A percentile compares a stretch with the other conserved stretches of the same genome.
These are phyloP conservation scores for Phylloporus sp. DNA, from an alignment of 768 basidiomycete species.

Conservation along the genomic window DNA sequence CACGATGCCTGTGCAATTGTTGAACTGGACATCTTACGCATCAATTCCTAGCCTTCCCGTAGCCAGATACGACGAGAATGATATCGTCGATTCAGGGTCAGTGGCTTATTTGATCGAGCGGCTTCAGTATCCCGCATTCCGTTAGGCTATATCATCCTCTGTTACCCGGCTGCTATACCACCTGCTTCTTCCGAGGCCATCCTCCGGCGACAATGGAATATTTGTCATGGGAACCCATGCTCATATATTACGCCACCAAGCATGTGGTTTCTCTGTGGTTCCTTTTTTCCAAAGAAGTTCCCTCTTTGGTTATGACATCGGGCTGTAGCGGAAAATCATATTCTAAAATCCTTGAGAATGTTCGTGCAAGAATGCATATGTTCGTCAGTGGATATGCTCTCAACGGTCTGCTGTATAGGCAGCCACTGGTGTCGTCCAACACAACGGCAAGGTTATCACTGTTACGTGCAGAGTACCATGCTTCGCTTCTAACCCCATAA, in stretches of 20 bases:
- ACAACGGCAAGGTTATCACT: no score
- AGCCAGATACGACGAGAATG: neutral
- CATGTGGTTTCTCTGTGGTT: neutral
- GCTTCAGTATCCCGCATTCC: neutral
- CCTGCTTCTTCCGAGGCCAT: neutral
- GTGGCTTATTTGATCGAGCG: neutral
- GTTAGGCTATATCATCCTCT: neutral
- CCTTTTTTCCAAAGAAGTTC: neutral
- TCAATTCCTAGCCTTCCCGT: neutral
- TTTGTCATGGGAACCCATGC: constrained; percentile 5
- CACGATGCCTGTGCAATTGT: neutral
- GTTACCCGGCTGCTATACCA: neutral
- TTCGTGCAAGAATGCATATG: neutral
- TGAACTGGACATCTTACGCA: neutral
- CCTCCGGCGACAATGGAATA: neutral
- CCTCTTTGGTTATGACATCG: neutral
- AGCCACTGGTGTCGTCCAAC: no score
- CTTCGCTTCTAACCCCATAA: no score
- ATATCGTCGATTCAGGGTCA: neutral
- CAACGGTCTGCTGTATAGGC: no score
- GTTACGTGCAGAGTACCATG: no score
- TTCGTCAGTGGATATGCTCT: no score
- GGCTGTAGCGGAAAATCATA: neutral
- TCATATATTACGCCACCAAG: neutral
- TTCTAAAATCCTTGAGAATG: neutral